phyloP scores from a whole-genome alignment of 164 flowering plant genomes.

The Macadamia integrifolia region DNA sequence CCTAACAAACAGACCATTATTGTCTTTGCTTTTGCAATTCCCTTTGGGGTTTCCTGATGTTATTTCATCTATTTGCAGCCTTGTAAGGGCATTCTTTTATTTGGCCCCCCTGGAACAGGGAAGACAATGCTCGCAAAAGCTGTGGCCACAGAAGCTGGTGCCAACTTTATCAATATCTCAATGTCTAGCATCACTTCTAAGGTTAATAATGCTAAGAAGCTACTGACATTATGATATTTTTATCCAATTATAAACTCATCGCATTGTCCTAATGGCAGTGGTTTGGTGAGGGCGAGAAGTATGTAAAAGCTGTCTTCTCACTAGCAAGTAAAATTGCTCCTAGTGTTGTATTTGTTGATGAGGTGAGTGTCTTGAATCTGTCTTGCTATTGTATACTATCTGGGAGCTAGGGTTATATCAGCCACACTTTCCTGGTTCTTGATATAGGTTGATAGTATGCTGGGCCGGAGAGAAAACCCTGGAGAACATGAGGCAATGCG shows the following conservation, averaged over 20 bases:
- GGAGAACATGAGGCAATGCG: conserved; percentile 99
- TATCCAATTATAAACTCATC: conserved; percentile 1
- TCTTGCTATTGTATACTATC: not conserved
- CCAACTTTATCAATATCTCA: conserved; percentile 91
- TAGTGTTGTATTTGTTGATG: conserved; percentile 91
- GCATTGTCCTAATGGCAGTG: conserved; percentile 38
- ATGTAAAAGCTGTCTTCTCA: conserved; percentile 92
- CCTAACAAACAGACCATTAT: too few species aligned
- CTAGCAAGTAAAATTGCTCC: conserved; percentile 96
- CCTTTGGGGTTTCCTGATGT: not conserved
- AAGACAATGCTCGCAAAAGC: conserved; percentile 99
- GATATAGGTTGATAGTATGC: conserved; percentile 89
- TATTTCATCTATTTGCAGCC: conserved; percentile 49
- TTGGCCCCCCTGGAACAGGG: conserved; percentile 98
- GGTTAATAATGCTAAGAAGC: conserved; percentile 29
- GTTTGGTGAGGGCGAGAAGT: conserved; percentile 99
- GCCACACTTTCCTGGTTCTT: not conserved
- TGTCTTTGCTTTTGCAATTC: too few species aligned
- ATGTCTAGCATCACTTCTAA: conserved; percentile 98
- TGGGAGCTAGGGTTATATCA: not conserved
- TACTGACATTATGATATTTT: not conserved
- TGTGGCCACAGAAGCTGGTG: conserved; percentile 97
- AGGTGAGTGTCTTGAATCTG: conserved; percentile 38
- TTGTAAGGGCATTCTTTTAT: conserved; percentile 88
- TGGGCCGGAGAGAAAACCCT: conserved; percentile 88